Percentiles rank a stretch among this genome's conserved stretches.
Conservation (phyloP, 2,329 filamentous ascomycete species). For the Penicillium olsonii region DNA sequence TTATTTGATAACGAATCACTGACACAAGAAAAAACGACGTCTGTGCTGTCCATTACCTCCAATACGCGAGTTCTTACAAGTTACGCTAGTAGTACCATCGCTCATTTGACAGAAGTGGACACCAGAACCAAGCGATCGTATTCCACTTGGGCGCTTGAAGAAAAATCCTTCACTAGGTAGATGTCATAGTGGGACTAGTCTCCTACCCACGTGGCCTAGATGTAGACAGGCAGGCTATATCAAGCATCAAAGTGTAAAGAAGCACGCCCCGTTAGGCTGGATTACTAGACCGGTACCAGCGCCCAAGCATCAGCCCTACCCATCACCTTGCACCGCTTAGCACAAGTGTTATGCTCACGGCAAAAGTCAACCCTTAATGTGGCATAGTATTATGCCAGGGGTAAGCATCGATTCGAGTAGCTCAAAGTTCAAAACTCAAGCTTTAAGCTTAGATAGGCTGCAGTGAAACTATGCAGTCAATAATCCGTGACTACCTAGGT, state of each 20-base stretch:
- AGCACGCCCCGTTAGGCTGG: too few species aligned
- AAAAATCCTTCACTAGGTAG: too few species aligned
- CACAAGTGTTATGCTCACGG: neutral
- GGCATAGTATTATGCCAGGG: neutral
- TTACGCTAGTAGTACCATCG: too few species aligned
- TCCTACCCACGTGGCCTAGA: neutral
- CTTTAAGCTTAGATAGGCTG: conserved; percentile 23
- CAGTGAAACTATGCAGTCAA: conserved; percentile 16
- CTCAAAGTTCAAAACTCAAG: conserved; percentile 9
- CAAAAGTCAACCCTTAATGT: neutral
- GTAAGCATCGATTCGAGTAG: neutral
- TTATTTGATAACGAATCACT: too few species aligned
- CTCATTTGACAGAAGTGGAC: too few species aligned
- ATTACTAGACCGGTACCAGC: neutral
- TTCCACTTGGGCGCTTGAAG: too few species aligned
- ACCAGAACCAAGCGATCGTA: too few species aligned
- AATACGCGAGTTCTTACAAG: too few species aligned
- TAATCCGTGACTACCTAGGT: too few species aligned
- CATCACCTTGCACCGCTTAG: conserved; percentile 7
- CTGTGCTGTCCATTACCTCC: too few species aligned
- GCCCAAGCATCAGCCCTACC: neutral
- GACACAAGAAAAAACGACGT: too few species aligned
- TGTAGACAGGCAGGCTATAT: neutral
- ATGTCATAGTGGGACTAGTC: too few species aligned
- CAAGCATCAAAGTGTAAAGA: neutral